Conservation (phyloP, 73 alveolate species). For the Paramecium biaurelia region DNA sequence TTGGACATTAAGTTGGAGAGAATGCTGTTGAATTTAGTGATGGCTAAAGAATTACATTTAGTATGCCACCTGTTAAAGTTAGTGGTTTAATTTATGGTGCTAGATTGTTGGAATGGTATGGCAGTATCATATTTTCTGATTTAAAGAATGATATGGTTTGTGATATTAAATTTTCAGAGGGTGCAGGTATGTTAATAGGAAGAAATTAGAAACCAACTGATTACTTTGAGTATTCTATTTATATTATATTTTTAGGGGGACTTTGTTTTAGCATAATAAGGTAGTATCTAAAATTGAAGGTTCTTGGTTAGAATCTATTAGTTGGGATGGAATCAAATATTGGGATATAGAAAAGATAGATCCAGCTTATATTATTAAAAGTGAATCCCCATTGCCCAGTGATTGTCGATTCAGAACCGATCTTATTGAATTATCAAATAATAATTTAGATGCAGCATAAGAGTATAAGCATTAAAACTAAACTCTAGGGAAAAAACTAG, state of each 20-base stretch:
- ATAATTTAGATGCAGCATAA: conserved; percentile 55
- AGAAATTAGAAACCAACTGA: conserved; percentile 59
- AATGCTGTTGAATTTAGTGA: conserved; percentile 55
- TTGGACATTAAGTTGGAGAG: conserved; percentile 65
- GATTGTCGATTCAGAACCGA: conserved; percentile 97
- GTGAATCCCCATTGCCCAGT: conserved; percentile 83
- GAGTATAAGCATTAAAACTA: conserved; percentile 38
- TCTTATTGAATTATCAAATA: conserved; percentile 58
- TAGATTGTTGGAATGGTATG: conserved; percentile 59
- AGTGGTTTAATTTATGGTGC: conserved; percentile 54
- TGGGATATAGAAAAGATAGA: conserved; percentile 65
- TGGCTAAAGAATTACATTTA: conserved; percentile 58
- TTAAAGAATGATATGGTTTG: conserved; percentile 48
- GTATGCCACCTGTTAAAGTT: conserved; percentile 64
- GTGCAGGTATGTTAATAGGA: conserved; percentile 61
- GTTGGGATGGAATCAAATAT: conserved; percentile 61
- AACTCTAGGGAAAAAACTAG: neutral
- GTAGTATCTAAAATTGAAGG: conserved; percentile 58
- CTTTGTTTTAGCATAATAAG: neutral
- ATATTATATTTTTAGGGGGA: conserved; percentile 3
- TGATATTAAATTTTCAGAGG: conserved; percentile 51
- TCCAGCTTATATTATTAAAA: conserved; percentile 66
- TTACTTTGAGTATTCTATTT: conserved; percentile 46
- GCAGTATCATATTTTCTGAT: conserved; percentile 59
- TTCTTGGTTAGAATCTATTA: conserved; percentile 63